phyloP scores from a whole-genome alignment of 2,329 filamentous ascomycete genomes.

The Lachnellula cervina region DNA sequence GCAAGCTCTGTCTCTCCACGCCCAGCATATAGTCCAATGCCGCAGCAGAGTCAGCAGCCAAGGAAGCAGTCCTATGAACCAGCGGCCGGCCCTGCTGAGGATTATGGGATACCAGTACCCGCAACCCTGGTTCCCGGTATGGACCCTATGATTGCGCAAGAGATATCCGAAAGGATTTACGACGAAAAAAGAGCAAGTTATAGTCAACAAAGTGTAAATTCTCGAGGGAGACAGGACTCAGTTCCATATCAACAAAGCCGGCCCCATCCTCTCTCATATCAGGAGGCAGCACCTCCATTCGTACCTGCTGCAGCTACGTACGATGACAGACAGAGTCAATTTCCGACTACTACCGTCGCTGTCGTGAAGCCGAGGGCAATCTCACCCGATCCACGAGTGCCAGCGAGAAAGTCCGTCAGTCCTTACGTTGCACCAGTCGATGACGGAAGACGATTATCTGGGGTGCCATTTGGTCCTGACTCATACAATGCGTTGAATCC shows the following conservation, averaged over 20 bases:
- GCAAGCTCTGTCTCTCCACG: conserved; percentile 22
- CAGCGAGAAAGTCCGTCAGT: conserved; percentile 69
- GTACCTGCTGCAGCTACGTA: conserved; percentile 22
- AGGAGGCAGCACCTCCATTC: conserved; percentile 22
- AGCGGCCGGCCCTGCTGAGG: conserved; percentile 8
- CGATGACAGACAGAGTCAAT: conserved; percentile 27
- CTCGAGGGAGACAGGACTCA: conserved; percentile 35
- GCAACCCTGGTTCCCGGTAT: conserved; percentile 57
- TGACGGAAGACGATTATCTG: conserved; percentile 50
- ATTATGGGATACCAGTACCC: conserved; percentile 46
- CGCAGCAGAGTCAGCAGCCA: conserved; percentile 18
- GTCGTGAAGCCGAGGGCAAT: conserved; percentile 24
- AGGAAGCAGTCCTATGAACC: conserved; percentile 19
- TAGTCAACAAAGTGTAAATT: conserved; percentile 33
- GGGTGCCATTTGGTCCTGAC: conserved; percentile 69
- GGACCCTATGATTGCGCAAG: conserved; percentile 50
- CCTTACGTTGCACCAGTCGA: conserved; percentile 53
- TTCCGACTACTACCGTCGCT: conserved; percentile 29
- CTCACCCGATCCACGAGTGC: conserved; percentile 31
- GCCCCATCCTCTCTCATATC: conserved; percentile 24
- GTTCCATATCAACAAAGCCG: conserved; percentile 24
- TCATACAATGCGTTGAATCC: conserved; percentile 72
- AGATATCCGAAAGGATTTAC: conserved; percentile 54
- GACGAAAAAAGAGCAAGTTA: conserved; percentile 50
- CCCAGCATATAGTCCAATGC: conserved; percentile 23